Conservation (phyloP, 345 rosid species). For the Lumnitzera littorea region DNA sequence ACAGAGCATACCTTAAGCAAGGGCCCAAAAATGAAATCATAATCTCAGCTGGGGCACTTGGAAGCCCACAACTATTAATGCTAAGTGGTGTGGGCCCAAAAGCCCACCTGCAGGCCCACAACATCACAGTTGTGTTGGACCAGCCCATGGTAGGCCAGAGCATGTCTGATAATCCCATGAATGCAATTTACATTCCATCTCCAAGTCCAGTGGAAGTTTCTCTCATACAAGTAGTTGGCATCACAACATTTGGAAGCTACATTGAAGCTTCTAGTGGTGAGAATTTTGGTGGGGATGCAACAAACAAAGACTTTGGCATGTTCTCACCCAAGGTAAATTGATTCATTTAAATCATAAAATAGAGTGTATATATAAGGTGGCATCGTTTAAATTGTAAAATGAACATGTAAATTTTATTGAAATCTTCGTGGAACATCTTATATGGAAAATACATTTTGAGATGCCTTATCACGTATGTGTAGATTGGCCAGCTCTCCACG, state of each 20-base stretch:
- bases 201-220: conserved; percentile 35
- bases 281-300: conserved; percentile 8
- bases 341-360: not conserved
- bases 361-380: too few species aligned
- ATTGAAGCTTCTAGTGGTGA: conserved; percentile 33
- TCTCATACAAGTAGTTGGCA: conserved; percentile 38
- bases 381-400: too few species aligned
- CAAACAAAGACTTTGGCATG: conserved; percentile 18
- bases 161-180: conserved; percentile 47
- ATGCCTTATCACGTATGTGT: not conserved
- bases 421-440: too few species aligned
- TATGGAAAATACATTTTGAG: too few species aligned
- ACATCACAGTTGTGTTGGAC: conserved; percentile 24
- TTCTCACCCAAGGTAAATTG: conserved; percentile 22
- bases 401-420: too few species aligned
- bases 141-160: conserved; percentile 42
- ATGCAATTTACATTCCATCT: conserved; percentile 29
- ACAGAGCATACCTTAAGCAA: conserved; percentile 15
- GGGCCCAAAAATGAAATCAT: conserved; percentile 26
- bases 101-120: conserved; percentile 17
- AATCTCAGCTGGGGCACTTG: conserved; percentile 32
- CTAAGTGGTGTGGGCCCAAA: conserved; percentile 37
- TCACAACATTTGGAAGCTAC: conserved; percentile 23
- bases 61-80: conserved; percentile 46
- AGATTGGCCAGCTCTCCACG: conserved; percentile 32